A percentile compares a stretch with the other conserved stretches of the same genome.
These are phyloP conservation scores for Dendrobium huoshanense DNA, from an alignment of 106 monocot genomes.

Conservation along the genomic window DNA sequence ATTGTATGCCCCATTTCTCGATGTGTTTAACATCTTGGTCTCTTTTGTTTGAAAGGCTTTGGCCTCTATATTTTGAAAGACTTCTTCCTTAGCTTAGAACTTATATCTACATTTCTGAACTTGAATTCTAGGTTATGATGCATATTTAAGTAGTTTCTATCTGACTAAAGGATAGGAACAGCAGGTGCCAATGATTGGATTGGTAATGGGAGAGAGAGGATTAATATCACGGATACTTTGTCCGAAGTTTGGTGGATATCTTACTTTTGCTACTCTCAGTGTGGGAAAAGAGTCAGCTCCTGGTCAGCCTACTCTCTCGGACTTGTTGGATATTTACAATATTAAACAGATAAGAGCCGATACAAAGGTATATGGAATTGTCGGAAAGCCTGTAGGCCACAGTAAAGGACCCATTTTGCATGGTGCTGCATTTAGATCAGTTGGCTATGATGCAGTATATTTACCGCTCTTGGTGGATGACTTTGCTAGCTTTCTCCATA, in stretches of 20 bases:
- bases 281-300: slow-evolving; percentile 79
- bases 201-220: slow-evolving; percentile 88
- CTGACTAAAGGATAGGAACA: slow-evolving; percentile 37
- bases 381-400: slow-evolving; percentile 84
- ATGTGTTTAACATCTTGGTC: neutral
- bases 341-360: slow-evolving; percentile 53
- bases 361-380: slow-evolving; percentile 78
- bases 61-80: neutral
- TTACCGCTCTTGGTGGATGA: slow-evolving; percentile 87
- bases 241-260: slow-evolving; percentile 91
- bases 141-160: slow-evolving; percentile 15
- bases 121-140: neutral
- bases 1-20: neutral
- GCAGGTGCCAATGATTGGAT: slow-evolving; percentile 91
- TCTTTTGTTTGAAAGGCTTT: neutral
- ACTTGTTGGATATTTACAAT: slow-evolving; percentile 73
- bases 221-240: slow-evolving; percentile 74
- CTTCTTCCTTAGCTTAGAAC: neutral
- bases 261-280: slow-evolving; percentile 78
- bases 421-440: slow-evolving; percentile 55
- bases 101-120: neutral
- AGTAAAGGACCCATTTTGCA: slow-evolving; percentile 88
- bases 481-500: slow-evolving; percentile 46
- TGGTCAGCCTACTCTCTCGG: slow-evolving; percentile 82
- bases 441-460: slow-evolving; percentile 84